Conservation (phyloP, 2,329 filamentous ascomycete species). For the Talaromyces sp. region DNA sequence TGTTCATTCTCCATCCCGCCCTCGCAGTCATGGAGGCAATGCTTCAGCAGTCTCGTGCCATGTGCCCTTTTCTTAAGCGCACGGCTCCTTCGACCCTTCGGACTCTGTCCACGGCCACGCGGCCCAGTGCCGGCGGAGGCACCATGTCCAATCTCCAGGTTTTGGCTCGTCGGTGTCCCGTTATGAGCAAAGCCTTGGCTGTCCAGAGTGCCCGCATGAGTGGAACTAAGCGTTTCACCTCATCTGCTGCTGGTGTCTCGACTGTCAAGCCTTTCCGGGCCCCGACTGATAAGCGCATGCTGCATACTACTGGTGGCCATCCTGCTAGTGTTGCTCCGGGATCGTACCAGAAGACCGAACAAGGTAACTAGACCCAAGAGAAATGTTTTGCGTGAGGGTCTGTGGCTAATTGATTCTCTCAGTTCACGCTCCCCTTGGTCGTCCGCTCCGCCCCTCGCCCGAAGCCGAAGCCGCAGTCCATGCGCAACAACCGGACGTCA, state of each 20-base stretch:
- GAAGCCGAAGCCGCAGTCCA: slow-evolving; percentile 34
- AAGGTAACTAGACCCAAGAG: slow-evolving; percentile 43
- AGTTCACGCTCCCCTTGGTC: slow-evolving; percentile 30
- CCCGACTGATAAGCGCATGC: slow-evolving; percentile 64
- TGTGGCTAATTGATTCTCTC: slow-evolving; percentile 12
- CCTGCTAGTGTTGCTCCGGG: slow-evolving; percentile 75
- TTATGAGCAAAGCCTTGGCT: slow-evolving; percentile 97
- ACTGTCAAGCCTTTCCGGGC: slow-evolving; percentile 51
- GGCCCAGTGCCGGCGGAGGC: slow-evolving; percentile 75
- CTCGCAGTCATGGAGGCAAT: slow-evolving; percentile 78
- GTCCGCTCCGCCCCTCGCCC: slow-evolving; percentile 27
- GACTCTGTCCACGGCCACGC: slow-evolving; percentile 72
- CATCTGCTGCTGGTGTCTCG: slow-evolving; percentile 34
- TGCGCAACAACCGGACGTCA: slow-evolving; percentile 51
- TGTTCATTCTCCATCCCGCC: slow-evolving; percentile 1
- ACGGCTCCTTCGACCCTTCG: slow-evolving; percentile 90
- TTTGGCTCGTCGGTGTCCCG: slow-evolving; percentile 89
- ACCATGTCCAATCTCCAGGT: slow-evolving; percentile 97
- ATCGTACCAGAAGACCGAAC: slow-evolving; percentile 52
- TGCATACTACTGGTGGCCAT: slow-evolving; percentile 79
- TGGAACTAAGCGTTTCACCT: slow-evolving; percentile 42
- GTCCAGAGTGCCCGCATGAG: slow-evolving; percentile 65
- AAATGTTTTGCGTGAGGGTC: not conserved
- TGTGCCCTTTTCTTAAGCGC: slow-evolving; percentile 97
- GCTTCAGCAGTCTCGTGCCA: slow-evolving; percentile 89